Percentiles rank a stretch among this genome's conserved stretches.
Evolutionary conservation across 306 rosid species (phyloP).

Genomic region (Gynostemma pentaphyllum): DNA sequence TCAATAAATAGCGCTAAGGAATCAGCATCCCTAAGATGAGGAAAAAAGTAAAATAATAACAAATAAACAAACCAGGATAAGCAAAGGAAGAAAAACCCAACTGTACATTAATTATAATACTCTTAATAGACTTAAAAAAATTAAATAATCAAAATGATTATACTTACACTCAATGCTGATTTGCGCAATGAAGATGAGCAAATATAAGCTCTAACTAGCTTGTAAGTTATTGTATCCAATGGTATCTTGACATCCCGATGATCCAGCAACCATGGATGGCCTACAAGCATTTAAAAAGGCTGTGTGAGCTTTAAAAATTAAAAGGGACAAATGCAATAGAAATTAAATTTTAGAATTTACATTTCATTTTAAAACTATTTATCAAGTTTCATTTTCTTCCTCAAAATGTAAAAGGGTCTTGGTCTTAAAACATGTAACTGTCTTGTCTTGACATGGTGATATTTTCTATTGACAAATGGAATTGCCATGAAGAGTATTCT

Average conservation of each 20-base stretch:
- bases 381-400: no score
- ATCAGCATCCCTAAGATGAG: not conserved
- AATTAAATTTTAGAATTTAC: no score
- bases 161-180: slow-evolving; percentile 67
- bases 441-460: no score
- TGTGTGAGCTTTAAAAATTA: slow-evolving; percentile 1
- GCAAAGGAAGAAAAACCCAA: not conserved
- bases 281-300: slow-evolving; percentile 21
- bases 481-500: no score
- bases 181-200: slow-evolving; percentile 66
- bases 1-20: not conserved
- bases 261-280: slow-evolving; percentile 83
- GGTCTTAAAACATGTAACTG: no score
- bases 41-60: not conserved
- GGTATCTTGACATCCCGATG: slow-evolving; percentile 50
- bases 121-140: not conserved
- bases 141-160: not conserved
- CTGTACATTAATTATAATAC: not conserved
- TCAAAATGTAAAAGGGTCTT: no score
- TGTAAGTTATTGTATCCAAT: slow-evolving; percentile 53
- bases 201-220: slow-evolving; percentile 52
- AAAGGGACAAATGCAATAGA: not conserved
- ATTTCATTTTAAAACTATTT: no score
- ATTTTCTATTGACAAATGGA: no score
- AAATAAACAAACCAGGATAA: not conserved